Base-by-base conservation (phyloP, 192 early-diverging fungal species). In the Gaertneriomyces semiglobifer region DNA sequence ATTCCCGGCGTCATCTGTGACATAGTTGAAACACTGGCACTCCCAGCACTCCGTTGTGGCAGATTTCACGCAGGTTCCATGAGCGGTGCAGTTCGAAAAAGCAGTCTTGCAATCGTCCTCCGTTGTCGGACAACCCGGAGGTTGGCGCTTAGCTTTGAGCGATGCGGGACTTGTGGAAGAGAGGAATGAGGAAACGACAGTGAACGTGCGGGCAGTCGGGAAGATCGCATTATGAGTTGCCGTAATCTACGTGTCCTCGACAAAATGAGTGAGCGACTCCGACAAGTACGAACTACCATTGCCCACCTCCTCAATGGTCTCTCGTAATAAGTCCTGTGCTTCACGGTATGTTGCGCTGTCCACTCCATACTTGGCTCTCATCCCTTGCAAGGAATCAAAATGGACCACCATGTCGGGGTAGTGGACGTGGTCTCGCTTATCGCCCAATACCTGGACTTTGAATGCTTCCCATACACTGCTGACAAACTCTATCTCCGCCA, bases 1-100 rank as follows among this genome's bases (percentile, higher is more conserved):
- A 20, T 72, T 63, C 19, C 74, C 74, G 1, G 53, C 56, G 40
- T 67, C 65, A 39, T 76, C 63, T 0, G 70, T 71, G 51, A 51
- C 63, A 14, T 63, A 50, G 14, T 65, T 72, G 54, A 39, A 58
- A 54, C 74, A 76, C 12, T 25, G 45, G 62, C 74, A 76, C 4
- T 19, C 33, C 61, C 50, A 76, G 58, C 74, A 76, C 18, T 39
- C 25, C 11, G 44, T 42, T 10, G 42, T 50, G 58, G 46, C 9
- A 16, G 19, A 45, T 20, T 45, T 41, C 18, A 58, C 57, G 57
- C 74, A 76, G 14, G 46, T 40, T 5, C 74, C 74, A 55, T 76
- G 74, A 20, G 11, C 33, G 42, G 69, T 62, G 58, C 74, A 76
- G 62, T 76, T 76, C 25, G 59, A n/a, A 48, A 61, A 65, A 7